These are phyloP conservation scores for Orobanche coerulescens DNA, from an alignment of 257 asterid genomes.

Conservation along the genomic window DNA sequence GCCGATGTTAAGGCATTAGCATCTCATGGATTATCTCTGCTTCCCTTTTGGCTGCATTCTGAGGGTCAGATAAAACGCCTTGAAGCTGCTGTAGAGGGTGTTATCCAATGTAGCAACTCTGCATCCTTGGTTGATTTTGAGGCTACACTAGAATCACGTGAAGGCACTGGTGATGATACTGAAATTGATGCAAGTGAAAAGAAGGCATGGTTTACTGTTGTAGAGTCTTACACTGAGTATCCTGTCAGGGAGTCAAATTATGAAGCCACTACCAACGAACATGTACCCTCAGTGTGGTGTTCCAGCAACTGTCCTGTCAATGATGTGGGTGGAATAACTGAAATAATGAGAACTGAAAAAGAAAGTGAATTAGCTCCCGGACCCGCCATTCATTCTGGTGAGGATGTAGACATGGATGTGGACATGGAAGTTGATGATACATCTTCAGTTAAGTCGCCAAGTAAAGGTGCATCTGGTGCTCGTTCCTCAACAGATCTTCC, in stretches of 20 bases:
- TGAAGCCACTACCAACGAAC: constrained; percentile 27
- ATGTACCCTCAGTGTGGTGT: constrained; percentile 14
- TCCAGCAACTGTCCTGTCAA: constrained; percentile 22
- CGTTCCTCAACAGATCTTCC: constrained; percentile 31
- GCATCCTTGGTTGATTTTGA: constrained; percentile 28
- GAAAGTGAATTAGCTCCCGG: constrained; percentile 30
- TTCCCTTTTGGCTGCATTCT: constrained; percentile 80
- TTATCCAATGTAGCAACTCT: constrained; percentile 25
- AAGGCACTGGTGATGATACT: constrained; percentile 25
- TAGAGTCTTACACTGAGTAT: constrained; percentile 26
- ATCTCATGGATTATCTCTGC: constrained; percentile 51
- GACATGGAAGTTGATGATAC: constrained; percentile 97
- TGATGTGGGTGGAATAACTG: constrained; percentile 28
- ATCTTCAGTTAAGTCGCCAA: constrained; percentile 29
- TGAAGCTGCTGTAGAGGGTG: constrained; percentile 40
- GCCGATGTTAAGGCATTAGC: constrained; percentile 69
- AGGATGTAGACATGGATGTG: constrained; percentile 91
- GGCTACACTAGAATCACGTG: constrained; percentile 27
- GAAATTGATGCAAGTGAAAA: constrained; percentile 29
- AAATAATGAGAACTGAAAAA: constrained; percentile 23
- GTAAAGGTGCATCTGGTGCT: constrained; percentile 29
- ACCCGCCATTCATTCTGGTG: constrained; percentile 34
- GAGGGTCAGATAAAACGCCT: constrained; percentile 51
- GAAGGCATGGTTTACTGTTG: constrained; percentile 20
- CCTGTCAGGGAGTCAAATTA: constrained; percentile 17